A percentile compares a stretch with the other conserved stretches of the same genome.
Conservation (phyloP, 495 filamentous ascomycete species). For the Penicillium salamii region DNA sequence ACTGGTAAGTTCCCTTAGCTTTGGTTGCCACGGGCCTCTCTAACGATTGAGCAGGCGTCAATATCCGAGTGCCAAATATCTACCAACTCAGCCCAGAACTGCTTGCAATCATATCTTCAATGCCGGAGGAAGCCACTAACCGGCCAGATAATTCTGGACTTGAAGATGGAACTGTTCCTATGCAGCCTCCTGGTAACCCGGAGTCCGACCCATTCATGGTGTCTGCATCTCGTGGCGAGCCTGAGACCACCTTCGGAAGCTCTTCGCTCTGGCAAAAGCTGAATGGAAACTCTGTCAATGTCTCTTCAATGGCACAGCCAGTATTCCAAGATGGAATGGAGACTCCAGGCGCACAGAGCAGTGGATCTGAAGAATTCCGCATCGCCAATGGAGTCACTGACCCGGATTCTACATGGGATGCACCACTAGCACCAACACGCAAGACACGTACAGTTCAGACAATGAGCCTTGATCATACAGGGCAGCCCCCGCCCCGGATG, state of each 20-base stretch:
- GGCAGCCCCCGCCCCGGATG: conserved; percentile 65
- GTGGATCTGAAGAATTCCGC: conserved; percentile 42
- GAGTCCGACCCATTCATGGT: conserved; percentile 47
- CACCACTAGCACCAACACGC: conserved; percentile 65
- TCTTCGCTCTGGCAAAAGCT: conserved; percentile 57
- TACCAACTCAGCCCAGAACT: conserved; percentile 76
- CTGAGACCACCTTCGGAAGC: conserved; percentile 41
- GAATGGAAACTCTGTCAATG: conserved; percentile 46
- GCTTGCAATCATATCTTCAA: conserved; percentile 44
- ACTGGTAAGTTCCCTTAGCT: conserved; percentile 48
- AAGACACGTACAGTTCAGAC: conserved; percentile 59
- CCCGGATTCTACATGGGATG: conserved; percentile 46
- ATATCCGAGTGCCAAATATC: conserved; percentile 75
- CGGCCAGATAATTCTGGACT: conserved; percentile 35
- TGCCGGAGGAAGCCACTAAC: conserved; percentile 34
- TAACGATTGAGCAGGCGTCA: conserved; percentile 57
- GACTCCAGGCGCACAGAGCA: conserved; percentile 42
- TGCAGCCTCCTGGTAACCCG: conserved; percentile 42
- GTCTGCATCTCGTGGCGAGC: conserved; percentile 40
- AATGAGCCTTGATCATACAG: conserved; percentile 44
- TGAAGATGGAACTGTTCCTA: conserved; percentile 38
- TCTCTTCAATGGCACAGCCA: conserved; percentile 29
- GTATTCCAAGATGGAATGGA: conserved; percentile 40
- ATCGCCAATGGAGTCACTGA: conserved; percentile 33
- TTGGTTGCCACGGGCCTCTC: conserved; percentile 9